phyloP scores from a whole-genome alignment of 2,329 filamentous ascomycete species.

The Neofusicoccum ribis region DNA sequence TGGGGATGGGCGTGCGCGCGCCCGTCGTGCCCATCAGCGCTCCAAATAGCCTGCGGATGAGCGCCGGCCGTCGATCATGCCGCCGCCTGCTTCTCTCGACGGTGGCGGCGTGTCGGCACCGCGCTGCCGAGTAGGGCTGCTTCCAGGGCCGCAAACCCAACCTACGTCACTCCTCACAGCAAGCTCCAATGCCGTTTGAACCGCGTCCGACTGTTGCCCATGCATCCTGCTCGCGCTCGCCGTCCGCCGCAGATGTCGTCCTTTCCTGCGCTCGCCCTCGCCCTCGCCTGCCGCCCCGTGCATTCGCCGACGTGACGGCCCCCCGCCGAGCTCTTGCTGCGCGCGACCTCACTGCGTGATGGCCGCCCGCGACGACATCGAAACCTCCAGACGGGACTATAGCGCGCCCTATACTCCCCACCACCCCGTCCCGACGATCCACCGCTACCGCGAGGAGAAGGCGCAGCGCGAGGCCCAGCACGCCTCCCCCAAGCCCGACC shows the following conservation, averaged over 20 bases:
- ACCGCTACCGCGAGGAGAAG: slow-evolving; percentile 49
- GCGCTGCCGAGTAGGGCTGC: no score
- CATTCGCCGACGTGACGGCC: background rate
- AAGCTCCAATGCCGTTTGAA: no score
- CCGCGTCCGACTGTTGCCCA: no score
- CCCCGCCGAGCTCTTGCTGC: background rate
- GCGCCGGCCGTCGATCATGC: no score
- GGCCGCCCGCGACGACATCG: slow-evolving; percentile 46
- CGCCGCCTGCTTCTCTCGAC: no score
- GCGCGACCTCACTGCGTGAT: slow-evolving; percentile 25
- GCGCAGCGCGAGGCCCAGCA: slow-evolving; percentile 40
- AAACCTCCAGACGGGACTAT: slow-evolving; percentile 38
- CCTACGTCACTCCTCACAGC: no score
- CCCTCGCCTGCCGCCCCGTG: background rate
- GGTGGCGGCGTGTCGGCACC: no score
- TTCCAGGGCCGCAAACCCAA: no score
- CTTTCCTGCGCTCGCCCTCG: background rate
- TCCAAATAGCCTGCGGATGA: no score
- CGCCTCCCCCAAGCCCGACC: slow-evolving; percentile 24
- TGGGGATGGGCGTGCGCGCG: no score
- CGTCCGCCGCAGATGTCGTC: background rate
- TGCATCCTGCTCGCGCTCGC: no score
- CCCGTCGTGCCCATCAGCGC: no score
- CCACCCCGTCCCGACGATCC: slow-evolving; percentile 49
- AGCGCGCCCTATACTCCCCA: slow-evolving; percentile 45